Evolutionary conservation across 371 early-diverging fungal species (phyloP).

Genomic region (Mucor saturninus): DNA sequence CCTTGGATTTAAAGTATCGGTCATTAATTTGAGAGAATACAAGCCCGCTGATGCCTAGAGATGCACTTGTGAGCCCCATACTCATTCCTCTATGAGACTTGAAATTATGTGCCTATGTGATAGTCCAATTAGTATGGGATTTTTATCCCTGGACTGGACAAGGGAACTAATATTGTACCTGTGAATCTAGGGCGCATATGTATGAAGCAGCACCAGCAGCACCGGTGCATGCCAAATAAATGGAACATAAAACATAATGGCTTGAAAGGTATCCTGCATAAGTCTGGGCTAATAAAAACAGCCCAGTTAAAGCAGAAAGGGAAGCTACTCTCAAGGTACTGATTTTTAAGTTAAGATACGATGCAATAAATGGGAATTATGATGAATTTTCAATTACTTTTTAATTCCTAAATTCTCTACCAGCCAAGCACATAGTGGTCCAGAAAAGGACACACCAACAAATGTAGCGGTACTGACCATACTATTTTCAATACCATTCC

Average conservation of each 20-base stretch:
- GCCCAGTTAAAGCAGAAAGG: conserved; percentile 23
- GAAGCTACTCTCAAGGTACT: conserved; percentile 25
- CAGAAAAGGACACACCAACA: conserved; percentile 53
- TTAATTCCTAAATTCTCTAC: conserved; percentile 35
- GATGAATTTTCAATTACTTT: conserved; percentile 22
- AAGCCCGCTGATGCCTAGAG: conserved; percentile 48
- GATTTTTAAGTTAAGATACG: no score
- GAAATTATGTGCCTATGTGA: conserved; percentile 41
- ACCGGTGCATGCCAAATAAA: conserved; percentile 44
- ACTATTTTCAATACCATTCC: conserved; percentile 52
- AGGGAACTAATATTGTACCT: conserved; percentile 26
- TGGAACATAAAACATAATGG: conserved; percentile 36
- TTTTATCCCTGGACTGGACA: not conserved
- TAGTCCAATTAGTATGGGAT: not conserved
- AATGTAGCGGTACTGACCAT: conserved; percentile 55
- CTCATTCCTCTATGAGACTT: conserved; percentile 47
- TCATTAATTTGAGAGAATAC: conserved; percentile 56
- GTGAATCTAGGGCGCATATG: conserved; percentile 49
- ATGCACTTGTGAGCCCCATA: conserved; percentile 52
- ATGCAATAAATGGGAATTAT: not conserved
- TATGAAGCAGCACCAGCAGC: conserved; percentile 50
- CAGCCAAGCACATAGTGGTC: conserved; percentile 50
- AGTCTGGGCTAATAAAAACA: conserved; percentile 48
- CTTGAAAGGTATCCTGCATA: conserved; percentile 40
- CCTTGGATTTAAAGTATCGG: conserved; percentile 31